A percentile compares a stretch with the other conserved stretches of the same genome.
These are phyloP conservation scores for Solanum hybrid DNA, from an alignment of 305 asterid species.

Conservation along the genomic window DNA sequence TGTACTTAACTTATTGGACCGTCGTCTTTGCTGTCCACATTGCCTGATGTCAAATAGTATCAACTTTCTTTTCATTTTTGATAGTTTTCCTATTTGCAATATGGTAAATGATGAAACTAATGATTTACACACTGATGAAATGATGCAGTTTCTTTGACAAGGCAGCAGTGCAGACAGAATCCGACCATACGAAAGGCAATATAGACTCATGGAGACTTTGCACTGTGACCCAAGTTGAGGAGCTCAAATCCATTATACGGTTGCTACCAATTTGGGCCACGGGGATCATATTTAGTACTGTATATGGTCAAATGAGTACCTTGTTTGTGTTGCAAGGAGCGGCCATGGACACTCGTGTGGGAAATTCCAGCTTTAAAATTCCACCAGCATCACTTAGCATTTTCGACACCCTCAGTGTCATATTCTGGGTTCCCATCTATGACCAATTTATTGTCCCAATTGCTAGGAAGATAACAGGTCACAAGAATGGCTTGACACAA, in stretches of 20 bases:
- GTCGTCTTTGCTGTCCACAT: neutral
- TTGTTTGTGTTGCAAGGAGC: constrained; percentile 62
- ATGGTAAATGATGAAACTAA: neutral
- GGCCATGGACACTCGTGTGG: constrained; percentile 45
- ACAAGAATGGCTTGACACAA: constrained; percentile 57
- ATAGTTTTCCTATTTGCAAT: neutral
- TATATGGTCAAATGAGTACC: constrained; percentile 67
- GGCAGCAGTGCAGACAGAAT: constrained; percentile 57
- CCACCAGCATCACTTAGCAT: constrained; percentile 72
- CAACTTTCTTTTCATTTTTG: neutral
- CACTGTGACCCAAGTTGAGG: constrained; percentile 90
- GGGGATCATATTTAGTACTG: constrained; percentile 58
- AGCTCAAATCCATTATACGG: constrained; percentile 57
- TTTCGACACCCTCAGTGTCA: constrained; percentile 81
- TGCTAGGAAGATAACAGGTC: constrained; percentile 53
- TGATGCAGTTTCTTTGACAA: constrained; percentile 63
- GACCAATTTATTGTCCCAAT: constrained; percentile 53
- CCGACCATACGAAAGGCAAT: constrained; percentile 30
- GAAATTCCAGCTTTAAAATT: constrained; percentile 44
- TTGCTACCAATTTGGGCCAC: constrained; percentile 81
- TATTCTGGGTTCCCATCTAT: constrained; percentile 79
- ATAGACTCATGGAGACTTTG: constrained; percentile 67
- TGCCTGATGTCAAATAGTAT: neutral
- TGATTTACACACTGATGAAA: neutral
- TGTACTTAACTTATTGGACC: neutral